Evolutionary conservation across 768 basidiomycete genomes (phyloP), one percentile per base, ranked within the genome.

Genomic region (Leccinum uliginosum): DNA sequence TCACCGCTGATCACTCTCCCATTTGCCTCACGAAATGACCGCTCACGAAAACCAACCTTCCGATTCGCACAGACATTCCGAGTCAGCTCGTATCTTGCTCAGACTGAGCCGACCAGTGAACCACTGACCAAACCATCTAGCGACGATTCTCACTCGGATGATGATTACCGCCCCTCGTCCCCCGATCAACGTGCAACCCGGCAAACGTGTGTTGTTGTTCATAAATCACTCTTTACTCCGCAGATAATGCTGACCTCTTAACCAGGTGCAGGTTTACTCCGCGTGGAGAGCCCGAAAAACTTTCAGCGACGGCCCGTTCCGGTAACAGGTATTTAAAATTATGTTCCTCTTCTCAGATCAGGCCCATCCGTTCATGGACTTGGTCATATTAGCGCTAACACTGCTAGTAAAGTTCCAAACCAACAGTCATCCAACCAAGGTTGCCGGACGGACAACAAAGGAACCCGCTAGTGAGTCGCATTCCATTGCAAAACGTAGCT

Each of bases 31-130:
- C 24, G 15, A 34, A 50, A 63, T 55, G 61, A 10, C 48, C 2
- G 10, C 15, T 4, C 10, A 23, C 15, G 17, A 30, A 19, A 7
- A 49, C 48, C 38, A 2, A 14, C 43, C 1, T 4, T 17, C 43
- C 24, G 8, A 17, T 27, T 32, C 30, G 0, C 29, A n/a, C 45
- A 4, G 24, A 17, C 19, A 1, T 14, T 1, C 14, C 21, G 6
- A 23, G 65, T 64, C 40, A 30, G 59, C 47, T 47, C 23, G 17
- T 10, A 5, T 47, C 10, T 15, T 43, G 40, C 9, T 61, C 19
- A 40, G 17, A 53, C 47, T 19, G 9, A 44, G 29, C n/a, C 7
- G 10, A 12, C 49, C 45, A 67, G 58, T 11, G 23, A 40, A 30
- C 27, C 11, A 19, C 27, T 30, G 19, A 45, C 3, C 23, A 45